These are phyloP conservation scores for Aspergillus pseudoterreus DNA, from an alignment of 2,329 filamentous ascomycete genomes.

Conservation along the genomic window DNA sequence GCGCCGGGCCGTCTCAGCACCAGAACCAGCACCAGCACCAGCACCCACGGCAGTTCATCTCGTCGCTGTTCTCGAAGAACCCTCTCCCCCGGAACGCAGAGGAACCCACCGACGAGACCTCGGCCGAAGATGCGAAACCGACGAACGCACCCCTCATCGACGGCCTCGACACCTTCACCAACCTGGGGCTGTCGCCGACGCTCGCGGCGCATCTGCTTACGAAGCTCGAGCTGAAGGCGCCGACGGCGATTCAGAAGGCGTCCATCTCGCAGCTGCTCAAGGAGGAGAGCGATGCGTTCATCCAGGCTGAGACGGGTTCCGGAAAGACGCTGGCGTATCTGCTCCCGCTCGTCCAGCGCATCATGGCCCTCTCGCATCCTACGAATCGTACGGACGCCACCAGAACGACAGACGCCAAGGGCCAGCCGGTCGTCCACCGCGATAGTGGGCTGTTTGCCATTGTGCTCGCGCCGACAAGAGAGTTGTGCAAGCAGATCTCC, in stretches of 20 bases:
- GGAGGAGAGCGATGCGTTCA: slow-evolving; percentile 84
- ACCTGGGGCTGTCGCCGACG: slow-evolving; percentile 74
- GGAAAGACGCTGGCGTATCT: slow-evolving; percentile 98
- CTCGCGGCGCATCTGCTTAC: slow-evolving; percentile 77
- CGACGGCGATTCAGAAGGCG: slow-evolving; percentile 91
- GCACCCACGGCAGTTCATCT: slow-evolving; percentile 66
- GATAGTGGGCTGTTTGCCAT: slow-evolving; percentile 91
- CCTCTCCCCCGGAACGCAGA: slow-evolving; percentile 64
- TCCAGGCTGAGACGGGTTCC: slow-evolving; percentile 95
- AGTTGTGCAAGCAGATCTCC: slow-evolving; percentile 91
- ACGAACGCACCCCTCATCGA: slow-evolving; percentile 87
- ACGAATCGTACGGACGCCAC: slow-evolving; percentile 1
- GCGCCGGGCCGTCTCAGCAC: slow-evolving; percentile 17
- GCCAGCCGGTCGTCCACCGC: slow-evolving; percentile 62
- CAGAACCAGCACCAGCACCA: slow-evolving; percentile 35
- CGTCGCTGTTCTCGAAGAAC: slow-evolving; percentile 89
- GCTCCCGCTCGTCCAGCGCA: slow-evolving; percentile 82
- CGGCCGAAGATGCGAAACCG: slow-evolving; percentile 54
- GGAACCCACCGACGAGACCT: slow-evolving; percentile 32
- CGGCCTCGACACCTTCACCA: slow-evolving; percentile 80
- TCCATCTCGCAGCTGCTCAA: slow-evolving; percentile 76
- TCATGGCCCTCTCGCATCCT: slow-evolving; percentile 67
- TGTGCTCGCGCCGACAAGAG: slow-evolving; percentile 87
- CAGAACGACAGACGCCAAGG: slow-evolving; percentile 38
- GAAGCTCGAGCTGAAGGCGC: slow-evolving; percentile 84